These are phyloP conservation scores for Echium plantagineum DNA, from an alignment of 257 asterid species.

Conservation along the genomic window DNA sequence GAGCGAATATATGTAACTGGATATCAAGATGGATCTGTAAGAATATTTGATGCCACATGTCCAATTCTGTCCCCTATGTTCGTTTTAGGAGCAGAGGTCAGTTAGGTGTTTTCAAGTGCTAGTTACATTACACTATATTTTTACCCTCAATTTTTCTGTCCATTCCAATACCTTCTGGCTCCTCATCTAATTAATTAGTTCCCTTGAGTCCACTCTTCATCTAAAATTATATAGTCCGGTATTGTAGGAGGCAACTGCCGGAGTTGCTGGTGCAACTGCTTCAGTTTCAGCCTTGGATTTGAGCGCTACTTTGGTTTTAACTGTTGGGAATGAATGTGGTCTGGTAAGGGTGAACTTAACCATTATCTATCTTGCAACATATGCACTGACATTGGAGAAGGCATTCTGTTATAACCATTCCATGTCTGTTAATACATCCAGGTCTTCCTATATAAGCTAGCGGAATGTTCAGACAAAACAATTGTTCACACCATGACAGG, in stretches of 20 bases:
- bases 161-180: background rate
- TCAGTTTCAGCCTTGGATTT: constrained; percentile 66
- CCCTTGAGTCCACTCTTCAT: constrained; percentile 3
- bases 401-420: constrained; percentile 1
- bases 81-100: constrained; percentile 54
- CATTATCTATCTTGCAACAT: background rate
- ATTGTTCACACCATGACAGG: constrained; percentile 39
- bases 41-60: constrained; percentile 81
- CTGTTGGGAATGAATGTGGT: constrained; percentile 80
- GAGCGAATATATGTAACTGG: constrained; percentile 79
- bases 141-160: background rate
- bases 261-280: constrained; percentile 45
- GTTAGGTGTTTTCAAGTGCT: constrained; percentile 15
- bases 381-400: background rate
- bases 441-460: constrained; percentile 54
- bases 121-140: background rate
- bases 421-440: constrained; percentile 18
- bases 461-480: constrained; percentile 33
- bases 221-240: constrained; percentile 8
- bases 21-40: constrained; percentile 78
- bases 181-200: constrained; percentile 6
- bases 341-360: constrained; percentile 36
- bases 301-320: constrained; percentile 47
- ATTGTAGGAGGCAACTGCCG: constrained; percentile 40
- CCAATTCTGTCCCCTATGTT: constrained; percentile 57